These are phyloP conservation scores for Lathyrus oleraceus DNA, from an alignment of 306 rosid species.

Conservation along the genomic window DNA sequence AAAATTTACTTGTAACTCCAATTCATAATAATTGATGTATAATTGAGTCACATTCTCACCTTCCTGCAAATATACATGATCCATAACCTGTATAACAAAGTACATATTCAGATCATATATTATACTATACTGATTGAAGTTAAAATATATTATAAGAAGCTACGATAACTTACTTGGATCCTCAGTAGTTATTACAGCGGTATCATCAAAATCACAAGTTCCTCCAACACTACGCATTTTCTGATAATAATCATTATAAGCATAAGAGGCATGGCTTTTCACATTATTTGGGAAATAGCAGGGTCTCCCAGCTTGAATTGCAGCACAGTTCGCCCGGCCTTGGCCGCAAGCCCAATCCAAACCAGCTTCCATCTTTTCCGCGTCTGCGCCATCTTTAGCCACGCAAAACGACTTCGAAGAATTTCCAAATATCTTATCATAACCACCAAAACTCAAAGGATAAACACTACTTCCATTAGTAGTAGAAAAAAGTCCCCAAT, in stretches of 20 bases:
- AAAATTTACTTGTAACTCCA: background rate
- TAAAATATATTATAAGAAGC: too few relatives aligned
- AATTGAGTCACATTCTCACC: conserved; percentile 52
- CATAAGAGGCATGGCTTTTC: conserved; percentile 61
- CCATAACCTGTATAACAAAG: conserved; percentile 70
- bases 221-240: conserved; percentile 72
- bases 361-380: conserved; percentile 75
- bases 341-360: conserved; percentile 93
- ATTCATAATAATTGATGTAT: conserved; percentile 4
- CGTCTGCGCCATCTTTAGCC: conserved; percentile 64
- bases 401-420: conserved; percentile 71
- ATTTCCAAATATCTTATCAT: conserved; percentile 47
- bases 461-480: conserved; percentile 71
- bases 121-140: too few relatives aligned
- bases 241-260: conserved; percentile 68
- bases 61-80: conserved; percentile 73
- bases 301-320: conserved; percentile 70
- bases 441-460: conserved; percentile 53
- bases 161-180: conserved; percentile 76
- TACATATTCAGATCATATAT: too few relatives aligned
- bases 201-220: conserved; percentile 86
- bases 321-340: conserved; percentile 75
- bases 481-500: conserved; percentile 67
- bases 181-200: conserved; percentile 52
- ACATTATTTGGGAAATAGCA: conserved; percentile 69